Percentiles rank a stretch among this genome's conserved stretches.
These are phyloP conservation scores for Zasmidium citrigriseum DNA, from an alignment of 2,329 filamentous ascomycete species.

Conservation along the genomic window DNA sequence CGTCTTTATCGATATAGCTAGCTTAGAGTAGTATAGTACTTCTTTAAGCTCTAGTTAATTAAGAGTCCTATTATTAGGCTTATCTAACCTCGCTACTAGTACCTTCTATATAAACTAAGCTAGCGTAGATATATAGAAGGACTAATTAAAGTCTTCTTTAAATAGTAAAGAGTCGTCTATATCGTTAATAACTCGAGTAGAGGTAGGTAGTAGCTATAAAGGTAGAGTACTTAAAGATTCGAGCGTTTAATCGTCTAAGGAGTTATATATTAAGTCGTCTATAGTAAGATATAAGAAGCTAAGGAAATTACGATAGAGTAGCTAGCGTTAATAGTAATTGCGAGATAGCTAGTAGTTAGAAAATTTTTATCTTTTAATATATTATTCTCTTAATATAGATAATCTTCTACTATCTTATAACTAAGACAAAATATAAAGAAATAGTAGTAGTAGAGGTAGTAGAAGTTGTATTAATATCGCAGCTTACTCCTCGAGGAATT, in stretches of 20 bases:
- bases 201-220: background rate
- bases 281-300: background rate
- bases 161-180: background rate
- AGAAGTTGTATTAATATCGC: background rate
- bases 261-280: background rate
- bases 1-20: background rate
- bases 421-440: background rate
- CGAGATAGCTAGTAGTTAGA: background rate
- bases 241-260: background rate
- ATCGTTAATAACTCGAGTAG: background rate
- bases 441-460: background rate
- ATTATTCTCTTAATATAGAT: background rate
- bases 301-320: background rate
- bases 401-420: background rate
- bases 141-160: too few species aligned
- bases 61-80: too few species aligned
- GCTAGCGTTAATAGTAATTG: background rate
- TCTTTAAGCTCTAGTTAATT: too few species aligned
- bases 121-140: too few species aligned
- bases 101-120: too few species aligned
- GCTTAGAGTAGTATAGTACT: too few species aligned
- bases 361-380: background rate
- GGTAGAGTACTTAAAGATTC: background rate
- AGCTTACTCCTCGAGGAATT: too few species aligned
- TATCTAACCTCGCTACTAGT: too few species aligned